Evolutionary conservation across 805 yeast genomes (phyloP).

Genomic region (Candida tallmaniae): DNA sequence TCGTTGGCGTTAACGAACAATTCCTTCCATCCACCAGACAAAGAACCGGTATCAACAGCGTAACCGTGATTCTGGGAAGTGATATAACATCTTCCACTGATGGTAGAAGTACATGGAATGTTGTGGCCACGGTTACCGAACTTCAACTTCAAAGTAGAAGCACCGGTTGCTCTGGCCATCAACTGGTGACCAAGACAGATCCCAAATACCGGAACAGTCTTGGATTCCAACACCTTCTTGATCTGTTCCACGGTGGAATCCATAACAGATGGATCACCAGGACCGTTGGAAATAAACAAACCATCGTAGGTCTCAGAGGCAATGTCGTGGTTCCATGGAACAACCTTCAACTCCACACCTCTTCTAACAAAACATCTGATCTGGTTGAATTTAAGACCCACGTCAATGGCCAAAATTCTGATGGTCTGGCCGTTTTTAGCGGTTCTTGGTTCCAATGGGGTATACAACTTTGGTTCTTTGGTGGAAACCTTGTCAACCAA

Average conservation of each 20-base stretch:
- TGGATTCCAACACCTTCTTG: constrained; percentile 51
- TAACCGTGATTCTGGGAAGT: constrained; percentile 99
- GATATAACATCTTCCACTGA: constrained; percentile 94
- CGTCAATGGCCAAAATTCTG: constrained; percentile 88
- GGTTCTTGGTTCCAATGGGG: constrained; percentile 56
- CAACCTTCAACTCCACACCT: constrained; percentile 94
- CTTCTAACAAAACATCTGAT: constrained; percentile 93
- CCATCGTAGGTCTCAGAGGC: constrained; percentile 84
- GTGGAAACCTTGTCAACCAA: constrained; percentile 88
- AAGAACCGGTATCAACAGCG: constrained; percentile 84
- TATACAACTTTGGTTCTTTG: constrained; percentile 68
- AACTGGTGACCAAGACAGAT: constrained; percentile 98
- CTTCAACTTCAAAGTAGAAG: constrained; percentile 84
- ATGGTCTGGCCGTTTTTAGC: constrained; percentile 71
- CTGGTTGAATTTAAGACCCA: constrained; percentile 97
- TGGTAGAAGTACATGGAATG: constrained; percentile 88
- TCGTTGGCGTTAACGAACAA: constrained; percentile 94
- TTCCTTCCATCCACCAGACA: constrained; percentile 83
- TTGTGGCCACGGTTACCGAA: constrained; percentile 99
- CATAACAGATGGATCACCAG: constrained; percentile 96
- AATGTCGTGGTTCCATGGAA: constrained; percentile 92
- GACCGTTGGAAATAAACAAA: constrained; percentile 94
- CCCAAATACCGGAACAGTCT: constrained; percentile 90
- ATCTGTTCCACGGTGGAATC: constrained; percentile 60
- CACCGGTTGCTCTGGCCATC: constrained; percentile 93